phyloP scores from a whole-genome alignment of 192 early-diverging fungal species.

The Coemansia sp. region DNA sequence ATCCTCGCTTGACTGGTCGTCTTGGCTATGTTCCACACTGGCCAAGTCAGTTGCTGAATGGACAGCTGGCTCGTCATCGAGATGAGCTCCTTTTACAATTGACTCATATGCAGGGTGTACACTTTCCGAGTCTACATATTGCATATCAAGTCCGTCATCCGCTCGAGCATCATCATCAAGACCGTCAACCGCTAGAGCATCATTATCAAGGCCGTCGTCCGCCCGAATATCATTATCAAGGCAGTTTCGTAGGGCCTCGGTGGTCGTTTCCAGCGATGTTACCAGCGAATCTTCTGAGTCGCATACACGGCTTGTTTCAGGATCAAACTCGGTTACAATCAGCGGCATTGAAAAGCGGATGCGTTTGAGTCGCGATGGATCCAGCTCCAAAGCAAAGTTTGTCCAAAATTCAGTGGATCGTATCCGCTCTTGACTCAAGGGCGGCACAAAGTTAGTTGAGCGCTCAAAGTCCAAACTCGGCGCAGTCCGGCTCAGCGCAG shows the following conservation, averaged over 20 bases:
- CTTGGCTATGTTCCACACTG: neutral
- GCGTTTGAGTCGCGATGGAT: conserved; percentile 44
- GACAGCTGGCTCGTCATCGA: neutral
- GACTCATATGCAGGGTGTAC: neutral
- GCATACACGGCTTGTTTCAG: conserved; percentile 33
- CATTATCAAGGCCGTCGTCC: neutral
- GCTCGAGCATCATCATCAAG: neutral
- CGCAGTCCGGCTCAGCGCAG: conserved; percentile 26
- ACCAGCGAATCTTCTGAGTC: conserved; percentile 15
- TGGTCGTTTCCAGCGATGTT: conserved; percentile 25
- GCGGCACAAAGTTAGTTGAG: conserved; percentile 41
- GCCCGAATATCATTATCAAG: neutral
- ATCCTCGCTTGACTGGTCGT: neutral
- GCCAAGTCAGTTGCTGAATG: neutral
- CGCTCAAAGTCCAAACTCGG: conserved; percentile 52
- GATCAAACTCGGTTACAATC: conserved; percentile 54
- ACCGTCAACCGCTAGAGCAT: neutral
- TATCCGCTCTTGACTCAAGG: conserved; percentile 52
- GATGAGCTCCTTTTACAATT: neutral
- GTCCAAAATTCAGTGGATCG: conserved; percentile 53
- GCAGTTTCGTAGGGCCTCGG: neutral
- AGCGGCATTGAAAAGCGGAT: conserved; percentile 56
- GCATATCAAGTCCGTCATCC: neutral
- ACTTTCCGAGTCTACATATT: neutral
- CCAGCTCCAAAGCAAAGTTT: conserved; percentile 49